Base-by-base conservation (phyloP, 495 filamentous ascomycete genomes). In the Trichocladium uniseriatum region DNA sequence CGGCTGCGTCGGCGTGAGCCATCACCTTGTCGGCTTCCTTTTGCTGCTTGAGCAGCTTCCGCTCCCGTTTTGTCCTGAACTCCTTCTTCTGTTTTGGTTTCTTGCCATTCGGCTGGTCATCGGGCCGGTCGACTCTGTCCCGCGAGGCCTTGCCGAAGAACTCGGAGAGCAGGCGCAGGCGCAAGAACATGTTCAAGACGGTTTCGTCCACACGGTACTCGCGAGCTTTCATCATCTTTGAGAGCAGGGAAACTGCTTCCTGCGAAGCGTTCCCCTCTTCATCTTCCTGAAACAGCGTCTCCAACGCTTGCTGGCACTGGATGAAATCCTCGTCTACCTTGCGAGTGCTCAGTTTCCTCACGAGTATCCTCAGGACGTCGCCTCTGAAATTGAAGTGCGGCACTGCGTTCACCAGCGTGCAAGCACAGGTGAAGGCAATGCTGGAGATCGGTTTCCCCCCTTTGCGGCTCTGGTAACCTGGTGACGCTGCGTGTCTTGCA, bases 371-470 rank as follows among this genome's bases (percentile, higher is more conserved):
- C 32, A 97, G 65, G 22, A 98, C 70, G 27, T 97, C 94, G 24
- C 72, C 74, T 7, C 94, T 78, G 66, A 92, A 95, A 68, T 98
- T 98, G 78, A 98, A 98, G 69, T 98, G 94, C 10, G 92, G 87
- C 5, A 95, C 87, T 1, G 80, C 70, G 11, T 78, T 70, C 28
- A 98, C 69, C 15, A 97, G 75, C 24, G 71, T 81, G 60, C 87
- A 91, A 7, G 84, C 85, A 63, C 94, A 97, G 15, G 78, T 81
- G 43, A 95, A 84, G 2, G 92, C 92, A 13, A 94, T 72, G 45
- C 71, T 82, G 38, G 79, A 73, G 44, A 92, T 57, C 32, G 67
- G 53, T 39, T 68, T 54, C 24, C 59, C 58, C 41, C 55, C 52
- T 52, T 65, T 62, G 46, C 57, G 63, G 6, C 29, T 21, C 47